Evolutionary conservation across 2,329 filamentous ascomycete species (phyloP).

Genomic region (Colletotrichum tofieldiae): DNA sequence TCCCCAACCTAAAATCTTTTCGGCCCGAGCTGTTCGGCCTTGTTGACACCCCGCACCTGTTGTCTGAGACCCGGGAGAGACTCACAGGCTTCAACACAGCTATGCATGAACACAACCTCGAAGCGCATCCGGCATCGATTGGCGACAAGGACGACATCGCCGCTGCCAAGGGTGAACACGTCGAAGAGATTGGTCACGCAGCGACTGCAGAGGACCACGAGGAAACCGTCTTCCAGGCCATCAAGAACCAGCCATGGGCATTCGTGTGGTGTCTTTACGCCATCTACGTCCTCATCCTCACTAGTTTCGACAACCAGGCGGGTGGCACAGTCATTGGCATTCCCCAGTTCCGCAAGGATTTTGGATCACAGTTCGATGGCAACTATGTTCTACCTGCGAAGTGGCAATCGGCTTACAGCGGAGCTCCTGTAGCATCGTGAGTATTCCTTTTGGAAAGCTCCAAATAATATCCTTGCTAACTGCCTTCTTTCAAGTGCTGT

Average conservation of each 20-base stretch:
- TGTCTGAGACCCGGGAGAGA: background rate
- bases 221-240: conserved; percentile 44
- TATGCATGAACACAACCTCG: conserved; percentile 23
- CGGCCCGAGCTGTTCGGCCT: background rate
- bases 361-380: conserved; percentile 55
- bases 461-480: too few relatives aligned
- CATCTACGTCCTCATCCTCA: conserved; percentile 57
- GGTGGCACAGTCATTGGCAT: conserved; percentile 59
- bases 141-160: conserved; percentile 35
- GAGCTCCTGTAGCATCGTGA: conserved; percentile 57
- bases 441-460: conserved; percentile 16
- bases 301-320: conserved; percentile 60
- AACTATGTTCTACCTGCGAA: conserved; percentile 58
- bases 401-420: conserved; percentile 62
- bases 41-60: background rate
- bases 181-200: conserved; percentile 32
- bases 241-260: conserved; percentile 48
- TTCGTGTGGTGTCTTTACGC: conserved; percentile 58
- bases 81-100: background rate
- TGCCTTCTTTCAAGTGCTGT: conserved; percentile 34
- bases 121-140: conserved; percentile 25
- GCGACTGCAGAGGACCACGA: conserved; percentile 26
- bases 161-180: conserved; percentile 36
- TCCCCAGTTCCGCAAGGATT: conserved; percentile 61
- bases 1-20: background rate